These are phyloP conservation scores for Saccharomyces uvarum DNA, from an alignment of 1,139 yeast genomes.

Conservation along the genomic window DNA sequence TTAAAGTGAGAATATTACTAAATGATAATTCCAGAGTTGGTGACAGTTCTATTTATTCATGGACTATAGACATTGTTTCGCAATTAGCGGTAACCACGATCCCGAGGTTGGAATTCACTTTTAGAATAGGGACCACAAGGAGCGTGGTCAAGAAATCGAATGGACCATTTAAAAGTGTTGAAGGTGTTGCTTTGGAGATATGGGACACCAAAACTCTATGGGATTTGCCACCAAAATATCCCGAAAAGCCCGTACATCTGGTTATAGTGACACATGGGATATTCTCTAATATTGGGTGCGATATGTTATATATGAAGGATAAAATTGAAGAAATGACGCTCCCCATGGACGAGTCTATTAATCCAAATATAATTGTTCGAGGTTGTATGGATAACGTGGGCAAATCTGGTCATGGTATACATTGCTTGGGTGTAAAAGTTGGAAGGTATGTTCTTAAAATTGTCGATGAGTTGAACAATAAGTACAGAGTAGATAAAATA, in stretches of 20 bases:
- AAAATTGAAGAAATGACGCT: conserved; percentile 38
- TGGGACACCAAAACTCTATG: conserved; percentile 49
- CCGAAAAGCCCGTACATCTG: conserved; percentile 46
- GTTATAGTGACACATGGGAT: conserved; percentile 59
- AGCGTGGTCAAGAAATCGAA: conserved; percentile 11
- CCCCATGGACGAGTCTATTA: conserved; percentile 16
- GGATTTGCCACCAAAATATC: conserved; percentile 39
- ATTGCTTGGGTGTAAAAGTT: conserved; percentile 51
- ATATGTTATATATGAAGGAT: conserved; percentile 55
- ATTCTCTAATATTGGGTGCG: conserved; percentile 58
- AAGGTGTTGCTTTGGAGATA: conserved; percentile 32
- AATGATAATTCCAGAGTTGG: conserved; percentile 35
- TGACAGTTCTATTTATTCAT: conserved; percentile 33
- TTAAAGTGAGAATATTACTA: conserved; percentile 41
- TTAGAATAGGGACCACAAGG: conserved; percentile 27
- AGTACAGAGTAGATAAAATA: conserved; percentile 39
- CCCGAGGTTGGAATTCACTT: conserved; percentile 31
- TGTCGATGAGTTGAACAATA: conserved; percentile 33
- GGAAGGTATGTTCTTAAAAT: conserved; percentile 50
- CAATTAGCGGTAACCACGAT: conserved; percentile 42
- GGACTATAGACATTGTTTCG: conserved; percentile 52
- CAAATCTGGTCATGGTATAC: conserved; percentile 55
- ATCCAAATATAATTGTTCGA: conserved; percentile 44
- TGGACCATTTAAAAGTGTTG: conserved; percentile 4
- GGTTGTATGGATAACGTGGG: conserved; percentile 56